phyloP scores from a whole-genome alignment of 192 early-diverging fungal species.

The Mortierella antarctica region DNA sequence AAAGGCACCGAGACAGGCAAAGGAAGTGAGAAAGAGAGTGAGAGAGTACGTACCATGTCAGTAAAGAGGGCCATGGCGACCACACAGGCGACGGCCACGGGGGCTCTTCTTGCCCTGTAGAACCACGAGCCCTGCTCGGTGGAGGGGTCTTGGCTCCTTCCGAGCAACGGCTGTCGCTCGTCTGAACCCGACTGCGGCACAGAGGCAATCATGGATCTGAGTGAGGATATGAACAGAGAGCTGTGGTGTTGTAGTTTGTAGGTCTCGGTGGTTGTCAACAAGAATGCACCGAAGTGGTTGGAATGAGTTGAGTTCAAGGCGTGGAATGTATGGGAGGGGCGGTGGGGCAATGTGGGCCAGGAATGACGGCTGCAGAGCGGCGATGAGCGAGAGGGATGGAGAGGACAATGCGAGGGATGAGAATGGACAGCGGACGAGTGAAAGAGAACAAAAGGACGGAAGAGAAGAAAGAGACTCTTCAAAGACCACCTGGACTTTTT shows the following conservation, averaged over 20 bases:
- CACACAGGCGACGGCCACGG: slow-evolving; percentile 54
- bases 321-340: not conserved
- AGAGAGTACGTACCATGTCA: slow-evolving; percentile 37
- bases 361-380: not conserved
- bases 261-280: no score
- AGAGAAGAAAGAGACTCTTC: not conserved
- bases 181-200: slow-evolving; percentile 20
- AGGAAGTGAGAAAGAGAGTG: not conserved
- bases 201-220: slow-evolving; percentile 30
- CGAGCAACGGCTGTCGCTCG: slow-evolving; percentile 30
- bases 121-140: slow-evolving; percentile 5
- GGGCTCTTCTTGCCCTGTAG: slow-evolving; percentile 47
- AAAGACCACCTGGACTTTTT: no score
- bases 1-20: not conserved
- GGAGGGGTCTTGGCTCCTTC: not conserved
- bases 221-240: not conserved
- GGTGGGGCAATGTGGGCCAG: no score
- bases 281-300: not conserved
- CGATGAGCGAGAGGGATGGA: not conserved
- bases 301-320: not conserved
- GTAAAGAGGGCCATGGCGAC: slow-evolving; percentile 74
- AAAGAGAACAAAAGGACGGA: not conserved
- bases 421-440: not conserved
- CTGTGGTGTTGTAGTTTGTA: not conserved
- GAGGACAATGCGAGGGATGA: not conserved